Conservation (phyloP, 2,329 filamentous ascomycete genomes). For the Teratosphaeria zuluensis region DNA sequence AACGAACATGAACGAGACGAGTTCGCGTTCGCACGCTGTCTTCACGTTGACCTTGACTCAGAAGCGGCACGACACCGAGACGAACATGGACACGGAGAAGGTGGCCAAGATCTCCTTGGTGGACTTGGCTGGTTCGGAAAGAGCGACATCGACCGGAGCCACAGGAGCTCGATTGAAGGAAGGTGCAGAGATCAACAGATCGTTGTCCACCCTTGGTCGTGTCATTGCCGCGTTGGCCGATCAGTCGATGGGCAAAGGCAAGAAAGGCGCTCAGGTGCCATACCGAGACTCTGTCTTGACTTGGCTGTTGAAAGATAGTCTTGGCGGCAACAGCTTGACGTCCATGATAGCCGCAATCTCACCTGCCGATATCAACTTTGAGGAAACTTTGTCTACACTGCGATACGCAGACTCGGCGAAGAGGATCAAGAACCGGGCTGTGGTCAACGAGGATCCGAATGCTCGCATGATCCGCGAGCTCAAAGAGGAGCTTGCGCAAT, state of each 20-base stretch:
- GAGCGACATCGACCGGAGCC: constrained; percentile 93
- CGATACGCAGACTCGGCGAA: constrained; percentile 97
- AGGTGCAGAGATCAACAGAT: constrained; percentile 96
- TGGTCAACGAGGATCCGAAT: constrained; percentile 98
- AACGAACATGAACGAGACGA: constrained; percentile 99
- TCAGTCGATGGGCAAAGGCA: constrained; percentile 73
- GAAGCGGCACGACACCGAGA: constrained; percentile 81
- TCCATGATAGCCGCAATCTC: constrained; percentile 99
- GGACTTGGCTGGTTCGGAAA: constrained; percentile 92
- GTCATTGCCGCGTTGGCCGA: constrained; percentile 95
- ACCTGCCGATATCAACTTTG: constrained; percentile 97
- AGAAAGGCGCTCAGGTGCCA: constrained; percentile 73
- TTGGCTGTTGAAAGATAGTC: constrained; percentile 91
- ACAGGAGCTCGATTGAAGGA: constrained; percentile 93
- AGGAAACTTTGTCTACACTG: constrained; percentile 90
- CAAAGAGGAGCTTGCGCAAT: constrained; percentile 81
- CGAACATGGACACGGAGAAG: constrained; percentile 95
- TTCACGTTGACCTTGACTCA: constrained; percentile 95
- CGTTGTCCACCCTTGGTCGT: constrained; percentile 87
- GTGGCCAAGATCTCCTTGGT: constrained; percentile 97
- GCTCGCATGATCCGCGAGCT: constrained; percentile 97
- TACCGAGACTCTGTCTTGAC: constrained; percentile 96
- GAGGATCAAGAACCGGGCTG: constrained; percentile 98
- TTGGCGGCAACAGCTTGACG: constrained; percentile 98
- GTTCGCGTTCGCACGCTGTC: constrained; percentile 93